Percentiles rank a stretch among this genome's conserved stretches.
Evolutionary conservation across 306 rosid species (phyloP).

Genomic region (Astragalus glycyphyllos): DNA sequence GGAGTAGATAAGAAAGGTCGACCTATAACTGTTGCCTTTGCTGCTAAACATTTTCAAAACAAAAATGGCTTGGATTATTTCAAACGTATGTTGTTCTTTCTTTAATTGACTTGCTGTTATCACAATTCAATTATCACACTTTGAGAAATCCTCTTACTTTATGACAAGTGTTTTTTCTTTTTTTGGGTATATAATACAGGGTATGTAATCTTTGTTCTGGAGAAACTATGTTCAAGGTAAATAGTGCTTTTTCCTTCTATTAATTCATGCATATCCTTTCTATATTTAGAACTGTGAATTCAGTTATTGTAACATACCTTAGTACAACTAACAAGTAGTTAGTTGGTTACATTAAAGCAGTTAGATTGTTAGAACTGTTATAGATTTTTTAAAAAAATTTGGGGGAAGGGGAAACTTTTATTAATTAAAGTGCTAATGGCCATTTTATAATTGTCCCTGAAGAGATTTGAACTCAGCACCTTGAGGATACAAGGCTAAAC

Average conservation of each 20-base stretch:
- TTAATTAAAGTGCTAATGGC: too few species aligned
- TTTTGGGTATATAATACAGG: constrained; percentile 47
- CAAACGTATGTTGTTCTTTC: constrained; percentile 46
- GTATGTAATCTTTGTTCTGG: constrained; percentile 52
- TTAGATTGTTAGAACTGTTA: too few species aligned
- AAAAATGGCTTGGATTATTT: constrained; percentile 48
- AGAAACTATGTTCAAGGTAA: constrained; percentile 64
- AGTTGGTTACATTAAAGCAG: too few species aligned
- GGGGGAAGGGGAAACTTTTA: too few species aligned
- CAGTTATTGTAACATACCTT: not conserved
- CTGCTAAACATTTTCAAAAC: constrained; percentile 62
- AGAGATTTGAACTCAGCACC: too few species aligned
- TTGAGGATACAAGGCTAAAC: too few species aligned
- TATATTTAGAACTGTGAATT: not conserved
- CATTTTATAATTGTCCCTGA: too few species aligned
- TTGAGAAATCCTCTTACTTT: not conserved
- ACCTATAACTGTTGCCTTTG: constrained; percentile 56
- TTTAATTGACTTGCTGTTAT: too few species aligned
- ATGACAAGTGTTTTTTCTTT: not conserved
- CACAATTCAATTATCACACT: too few species aligned
- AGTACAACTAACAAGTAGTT: too few species aligned
- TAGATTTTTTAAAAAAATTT: too few species aligned
- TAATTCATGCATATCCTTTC: not conserved
- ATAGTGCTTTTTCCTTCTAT: not conserved
- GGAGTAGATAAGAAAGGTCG: constrained; percentile 67